Base-by-base conservation (phyloP, 305 asterid species). In the Fraxinus latifolia region DNA sequence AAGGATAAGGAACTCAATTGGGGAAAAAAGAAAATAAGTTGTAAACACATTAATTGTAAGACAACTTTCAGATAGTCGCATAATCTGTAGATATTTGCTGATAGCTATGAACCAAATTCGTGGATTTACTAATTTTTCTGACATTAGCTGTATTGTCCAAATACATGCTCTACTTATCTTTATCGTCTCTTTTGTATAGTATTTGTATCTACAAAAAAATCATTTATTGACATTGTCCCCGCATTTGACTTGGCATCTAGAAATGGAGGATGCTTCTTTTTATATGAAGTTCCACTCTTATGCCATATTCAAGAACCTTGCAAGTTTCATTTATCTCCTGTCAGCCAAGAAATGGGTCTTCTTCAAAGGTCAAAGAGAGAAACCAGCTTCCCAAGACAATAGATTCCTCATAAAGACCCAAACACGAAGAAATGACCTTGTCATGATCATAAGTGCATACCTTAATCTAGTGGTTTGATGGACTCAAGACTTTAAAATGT, bases 281-380 rank as follows among this genome's bases (percentile, higher is more conserved):
- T 36, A 23, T 25, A 37, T 25, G 44, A n/a, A 34, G 50, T 74
- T 55, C 67, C 60, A 37, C 47, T 36, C 60, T 62, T 36, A 55
- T 27, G 42, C 58, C 78, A n/a, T 27, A 74, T 7, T 37, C 67
- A 21, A 81, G 79, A 75, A 62, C 29, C 67, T 47, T 62, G 65
- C 44, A 74, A 62, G 33, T 79, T 62, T 68, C 77, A 70, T 27
- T 42, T 21, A 19, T 21, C 70, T 58, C 31, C 31, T 21, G 70
- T 58, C 70, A 0, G 70, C 70, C 70, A 58, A 21, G 68, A 58
- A 58, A 58, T 9, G 14, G 31, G 14, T 21, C 70, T 58, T 21
- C 70, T 53, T 53, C 31, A 58, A 58, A 58, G 4, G 70, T 4
- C 29, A 7, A 55, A 55, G 65, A 55, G 65, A 55, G 65, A 58